phyloP scores from a whole-genome alignment of 371 early-diverging fungal genomes.

The Pancytospora epiphaga region DNA sequence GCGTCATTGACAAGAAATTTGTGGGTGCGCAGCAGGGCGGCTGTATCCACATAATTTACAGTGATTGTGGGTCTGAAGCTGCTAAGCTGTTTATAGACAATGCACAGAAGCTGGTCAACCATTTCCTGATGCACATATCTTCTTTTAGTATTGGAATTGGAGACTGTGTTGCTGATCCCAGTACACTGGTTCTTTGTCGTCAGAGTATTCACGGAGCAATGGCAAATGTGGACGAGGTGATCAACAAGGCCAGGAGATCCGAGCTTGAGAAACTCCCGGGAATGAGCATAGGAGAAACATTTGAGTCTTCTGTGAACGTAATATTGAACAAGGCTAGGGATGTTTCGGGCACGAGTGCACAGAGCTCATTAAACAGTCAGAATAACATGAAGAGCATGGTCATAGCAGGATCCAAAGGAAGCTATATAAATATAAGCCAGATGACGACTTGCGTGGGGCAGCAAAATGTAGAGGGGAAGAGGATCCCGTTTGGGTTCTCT shows the following conservation, averaged over 20 bases:
- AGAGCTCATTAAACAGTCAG: constrained; percentile 71
- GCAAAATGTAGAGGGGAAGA: constrained; percentile 95
- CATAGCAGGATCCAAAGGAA: constrained; percentile 91
- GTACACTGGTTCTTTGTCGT: constrained; percentile 73
- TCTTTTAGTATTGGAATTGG: constrained; percentile 96
- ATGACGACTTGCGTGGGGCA: constrained; percentile 98
- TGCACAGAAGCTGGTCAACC: constrained; percentile 82
- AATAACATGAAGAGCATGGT: constrained; percentile 98
- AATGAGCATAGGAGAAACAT: constrained; percentile 87
- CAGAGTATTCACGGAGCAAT: constrained; percentile 74
- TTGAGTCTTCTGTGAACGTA: constrained; percentile 79
- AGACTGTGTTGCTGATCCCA: constrained; percentile 83
- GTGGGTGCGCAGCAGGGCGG: constrained; percentile 83
- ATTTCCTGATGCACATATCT: constrained; percentile 73
- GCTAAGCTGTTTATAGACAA: constrained; percentile 82
- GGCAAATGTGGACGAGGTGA: constrained; percentile 71
- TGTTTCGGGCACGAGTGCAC: constrained; percentile 78
- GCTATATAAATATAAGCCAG: constrained; percentile 92
- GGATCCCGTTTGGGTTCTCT: constrained; percentile 92
- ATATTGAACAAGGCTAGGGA: constrained; percentile 84
- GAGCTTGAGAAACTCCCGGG: constrained; percentile 80
- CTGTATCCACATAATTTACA: constrained; percentile 83
- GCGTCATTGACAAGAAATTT: constrained; percentile 89
- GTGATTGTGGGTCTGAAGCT: constrained; percentile 81
- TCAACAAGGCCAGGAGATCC: constrained; percentile 72